A percentile compares a stretch with the other conserved stretches of the same genome.
Evolutionary conservation across 345 rosid genomes (phyloP).

Genomic region (Ailanthus altissimus): DNA sequence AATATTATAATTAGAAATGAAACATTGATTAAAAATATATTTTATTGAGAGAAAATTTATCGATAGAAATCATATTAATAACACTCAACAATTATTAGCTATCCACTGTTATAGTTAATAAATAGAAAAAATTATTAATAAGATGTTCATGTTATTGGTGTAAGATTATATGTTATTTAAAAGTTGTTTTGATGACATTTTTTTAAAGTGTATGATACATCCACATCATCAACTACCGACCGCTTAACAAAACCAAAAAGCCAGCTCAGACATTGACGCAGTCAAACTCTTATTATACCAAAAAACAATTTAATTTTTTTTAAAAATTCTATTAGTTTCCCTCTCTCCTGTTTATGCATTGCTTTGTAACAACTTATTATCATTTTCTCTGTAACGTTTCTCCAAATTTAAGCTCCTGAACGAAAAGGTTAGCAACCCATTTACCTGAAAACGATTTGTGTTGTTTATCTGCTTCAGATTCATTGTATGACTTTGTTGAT

Average conservation of each 20-base stretch:
- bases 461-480: not conserved
- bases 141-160: too few species aligned
- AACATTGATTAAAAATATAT: too few species aligned
- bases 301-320: too few species aligned
- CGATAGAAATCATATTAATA: too few species aligned
- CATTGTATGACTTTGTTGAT: not conserved
- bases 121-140: too few species aligned
- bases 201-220: too few species aligned
- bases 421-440: slow-evolving; percentile 11
- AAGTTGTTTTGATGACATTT: too few species aligned
- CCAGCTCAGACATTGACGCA: slow-evolving; percentile 20
- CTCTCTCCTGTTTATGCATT: not conserved
- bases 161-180: too few species aligned
- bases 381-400: not conserved
- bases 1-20: too few species aligned
- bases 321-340: not conserved
- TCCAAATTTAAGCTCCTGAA: slow-evolving; percentile 6
- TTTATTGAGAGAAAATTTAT: too few species aligned
- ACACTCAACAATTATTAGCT: too few species aligned
- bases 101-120: too few species aligned
- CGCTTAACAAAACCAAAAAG: not conserved
- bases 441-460: not conserved
- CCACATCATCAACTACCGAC: not conserved
- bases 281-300: not conserved
- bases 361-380: not conserved